phyloP scores from a whole-genome alignment of 805 yeast genomes.

The Wickerhamiella parazyma region DNA sequence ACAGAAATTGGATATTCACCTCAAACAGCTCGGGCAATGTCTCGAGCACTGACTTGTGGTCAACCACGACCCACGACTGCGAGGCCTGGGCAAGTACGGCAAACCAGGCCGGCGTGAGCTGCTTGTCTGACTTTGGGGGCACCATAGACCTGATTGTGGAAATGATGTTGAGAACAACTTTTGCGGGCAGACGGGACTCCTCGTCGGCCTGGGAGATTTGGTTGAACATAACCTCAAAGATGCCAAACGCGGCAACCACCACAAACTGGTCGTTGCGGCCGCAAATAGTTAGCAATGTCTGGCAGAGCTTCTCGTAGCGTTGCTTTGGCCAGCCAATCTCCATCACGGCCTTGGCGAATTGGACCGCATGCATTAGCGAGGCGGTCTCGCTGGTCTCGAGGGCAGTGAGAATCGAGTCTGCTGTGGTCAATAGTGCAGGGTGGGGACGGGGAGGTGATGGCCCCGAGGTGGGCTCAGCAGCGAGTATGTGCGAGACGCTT shows the following conservation, averaged over 20 bases:
- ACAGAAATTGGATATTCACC: conserved; percentile 48
- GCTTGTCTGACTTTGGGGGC: conserved; percentile 71
- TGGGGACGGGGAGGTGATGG: conserved; percentile 52
- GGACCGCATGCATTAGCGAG: conserved; percentile 56
- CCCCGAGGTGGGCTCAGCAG: conserved; percentile 48
- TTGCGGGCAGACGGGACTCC: conserved; percentile 35
- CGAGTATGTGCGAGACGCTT: conserved; percentile 53
- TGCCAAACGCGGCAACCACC: conserved; percentile 68
- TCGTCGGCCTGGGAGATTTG: conserved; percentile 37
- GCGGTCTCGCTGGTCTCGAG: conserved; percentile 28
- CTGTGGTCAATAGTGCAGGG: conserved; percentile 57
- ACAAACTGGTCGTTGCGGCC: conserved; percentile 73
- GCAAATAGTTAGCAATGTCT: conserved; percentile 57
- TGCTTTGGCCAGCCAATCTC: conserved; percentile 52
- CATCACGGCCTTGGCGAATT: conserved; percentile 58
- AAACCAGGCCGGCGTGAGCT: conserved; percentile 86
- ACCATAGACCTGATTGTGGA: conserved; percentile 62
- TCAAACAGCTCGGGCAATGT: conserved; percentile 45
- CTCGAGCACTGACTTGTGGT: conserved; percentile 38
- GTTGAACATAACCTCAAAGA: conserved; percentile 67
- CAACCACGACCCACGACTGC: conserved; percentile 39
- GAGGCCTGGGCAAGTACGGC: conserved; percentile 84
- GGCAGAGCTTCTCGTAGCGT: conserved; percentile 60
- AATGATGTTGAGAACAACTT: conserved; percentile 48
- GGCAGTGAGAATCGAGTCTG: conserved; percentile 47